Evolutionary conservation across 306 rosid species (phyloP), one percentile per base, ranked within the genome.

Genomic region (Macrotyloma uniflorum): DNA sequence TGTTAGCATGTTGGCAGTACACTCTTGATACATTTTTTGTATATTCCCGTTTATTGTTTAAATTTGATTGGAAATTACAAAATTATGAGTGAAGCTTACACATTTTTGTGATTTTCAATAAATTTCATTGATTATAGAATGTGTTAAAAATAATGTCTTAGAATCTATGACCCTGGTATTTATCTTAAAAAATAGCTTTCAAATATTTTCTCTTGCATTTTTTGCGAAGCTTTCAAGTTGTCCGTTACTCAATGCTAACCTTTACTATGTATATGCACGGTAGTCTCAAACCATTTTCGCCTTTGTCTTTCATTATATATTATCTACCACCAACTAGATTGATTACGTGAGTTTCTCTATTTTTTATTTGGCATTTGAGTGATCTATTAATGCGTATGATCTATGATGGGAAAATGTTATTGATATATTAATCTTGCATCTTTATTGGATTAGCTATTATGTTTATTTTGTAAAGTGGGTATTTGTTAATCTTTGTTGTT

Each of bases 401-500:
- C 69, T 68, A 11, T 30, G 58, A 15, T 50, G 9, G 23, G 45
- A 67, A 62, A 51, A 35, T 4, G n/a, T 19, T 42, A 35, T 33
- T 4, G 16, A 47, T n/a, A n/a, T 45, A 24, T 30, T 66, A 57
- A 32, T 18, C 67, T 67, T 40, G 35, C 24, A 1, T 77, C 38
- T 40, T 54, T 2, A 8, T 53, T 40, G 58, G 10, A 61, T 62
- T 19, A 30, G 3, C 43, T 16, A 70, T 15, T 59, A 14, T n/a
- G 66, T 67, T 53, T 70, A 23, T 71, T 18, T 63, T 77, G 49
- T 13, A 16, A 54, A 72, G 3, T 15, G 0, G 8, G 33, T 68
- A 32, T 76, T 69, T 76, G 35, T 77, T 64, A 22, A 32, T 64
- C 23, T 74, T 10, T 20, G 42, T 32, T 74, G 61, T 80, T 58